Base-by-base conservation (phyloP, 2,329 filamentous ascomycete species). In the Trichoderma sp. region DNA sequence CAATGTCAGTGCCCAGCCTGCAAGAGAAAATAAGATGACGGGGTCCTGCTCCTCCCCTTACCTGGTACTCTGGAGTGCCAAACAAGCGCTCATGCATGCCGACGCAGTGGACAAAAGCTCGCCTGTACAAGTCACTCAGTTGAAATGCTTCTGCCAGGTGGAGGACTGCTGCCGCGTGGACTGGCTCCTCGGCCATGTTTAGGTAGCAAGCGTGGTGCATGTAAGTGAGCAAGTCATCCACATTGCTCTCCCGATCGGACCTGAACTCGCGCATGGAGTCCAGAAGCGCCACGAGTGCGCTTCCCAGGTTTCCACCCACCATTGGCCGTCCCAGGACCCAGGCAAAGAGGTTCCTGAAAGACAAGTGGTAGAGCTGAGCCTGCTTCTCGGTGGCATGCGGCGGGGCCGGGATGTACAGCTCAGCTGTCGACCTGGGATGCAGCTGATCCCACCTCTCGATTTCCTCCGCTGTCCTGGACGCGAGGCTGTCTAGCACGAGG, bases 91-190 rank as follows among this genome's bases (percentile, higher is more conserved):
- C 85, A 66, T 84, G 85, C 90, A 94, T 93, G 50, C 91, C 91
- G 43, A 90, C 88, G 72, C 90, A 92, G 72, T 95, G 91, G 15
- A 85, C 83, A 75, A 93, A 92, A 0, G 91, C 88, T 71, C 91
- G 84, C 12, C 88, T 82, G 80, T 91, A 94, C 14, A 91, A 76
- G n/a, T 86, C 82, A 61, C 79, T 80, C 28, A 90, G 75, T 59
- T 85, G 83, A 68, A 88, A 88, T 24, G 82, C 78, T 71, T 94
- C 91, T 2, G 90, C 87, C 50, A 92, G 82, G 58, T 84, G 84
- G 14, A 94, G 77, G 51, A 88, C 79, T 0, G 88, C 90, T 44
- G 93, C 74, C 0, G 90, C 88, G 72, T 93, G 87, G 59, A 88
- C 83, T 0, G 89, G 85, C 66, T 87, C 85, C 66, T 87, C 84